A percentile compares a stretch with the other conserved stretches of the same genome.
phyloP scores from a whole-genome alignment of 1,284 basidiomycete species.

The Melampsora larici-populina region DNA sequence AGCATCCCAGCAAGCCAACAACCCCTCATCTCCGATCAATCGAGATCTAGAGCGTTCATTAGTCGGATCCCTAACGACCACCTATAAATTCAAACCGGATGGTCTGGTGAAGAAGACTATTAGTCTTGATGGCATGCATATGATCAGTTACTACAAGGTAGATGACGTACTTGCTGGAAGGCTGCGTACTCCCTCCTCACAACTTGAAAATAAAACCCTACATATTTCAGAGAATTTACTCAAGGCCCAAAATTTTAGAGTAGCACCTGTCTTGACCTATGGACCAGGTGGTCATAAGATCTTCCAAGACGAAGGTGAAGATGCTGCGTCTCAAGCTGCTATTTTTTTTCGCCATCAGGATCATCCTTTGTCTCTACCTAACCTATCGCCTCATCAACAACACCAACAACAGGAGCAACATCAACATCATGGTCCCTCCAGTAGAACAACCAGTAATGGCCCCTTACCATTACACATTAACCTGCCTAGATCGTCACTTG shows the following conservation, averaged over 20 bases:
- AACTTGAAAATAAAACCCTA: background rate
- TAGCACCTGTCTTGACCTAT: conserved; percentile 3
- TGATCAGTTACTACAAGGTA: conserved; percentile 42
- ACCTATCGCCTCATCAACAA: too few species aligned
- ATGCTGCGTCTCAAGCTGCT: too few species aligned
- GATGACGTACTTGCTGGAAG: conserved; percentile 33
- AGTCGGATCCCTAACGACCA: conserved; percentile 82
- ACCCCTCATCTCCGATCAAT: conserved; percentile 63
- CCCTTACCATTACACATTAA: too few species aligned
- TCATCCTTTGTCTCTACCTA: too few species aligned
- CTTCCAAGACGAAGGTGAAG: conserved; percentile 25
- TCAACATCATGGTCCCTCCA: too few species aligned
- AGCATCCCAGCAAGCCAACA: conserved; percentile 53
- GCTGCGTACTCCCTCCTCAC: conserved; percentile 21
- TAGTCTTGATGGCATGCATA: conserved; percentile 43
- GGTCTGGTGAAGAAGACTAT: conserved; percentile 85
- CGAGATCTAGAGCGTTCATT: conserved; percentile 67
- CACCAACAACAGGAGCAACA: too few species aligned
- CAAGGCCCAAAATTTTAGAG: conserved; percentile 16
- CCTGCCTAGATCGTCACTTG: too few species aligned
- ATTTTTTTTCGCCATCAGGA: too few species aligned
- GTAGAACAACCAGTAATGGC: too few species aligned
- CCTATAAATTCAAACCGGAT: conserved; percentile 81
- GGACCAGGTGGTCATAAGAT: conserved; percentile 5
- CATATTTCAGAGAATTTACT: conserved; percentile 10